A percentile compares a stretch with the other conserved stretches of the same genome.
These are phyloP conservation scores for Casuarina glauca DNA, from an alignment of 306 rosid genomes.

Conservation along the genomic window DNA sequence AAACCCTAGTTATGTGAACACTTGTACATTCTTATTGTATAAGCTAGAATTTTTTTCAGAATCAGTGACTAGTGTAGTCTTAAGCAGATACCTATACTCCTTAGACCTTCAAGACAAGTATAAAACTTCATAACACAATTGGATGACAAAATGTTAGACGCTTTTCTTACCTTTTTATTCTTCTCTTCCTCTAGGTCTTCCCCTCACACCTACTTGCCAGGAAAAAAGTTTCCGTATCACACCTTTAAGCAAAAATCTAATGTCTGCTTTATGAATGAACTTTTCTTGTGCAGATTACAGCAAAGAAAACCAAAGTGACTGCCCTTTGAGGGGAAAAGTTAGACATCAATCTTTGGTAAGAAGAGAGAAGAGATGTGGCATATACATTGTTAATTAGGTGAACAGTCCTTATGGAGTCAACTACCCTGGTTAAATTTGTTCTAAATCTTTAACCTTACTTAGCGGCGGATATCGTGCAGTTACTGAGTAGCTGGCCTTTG, in stretches of 20 bases:
- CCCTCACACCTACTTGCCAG: not conserved
- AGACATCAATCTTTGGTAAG: not conserved
- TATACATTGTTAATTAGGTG: not conserved
- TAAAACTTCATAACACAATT: not conserved
- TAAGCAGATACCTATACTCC: not conserved
- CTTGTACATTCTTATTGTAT: not conserved
- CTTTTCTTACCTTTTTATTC: conserved; percentile 8
- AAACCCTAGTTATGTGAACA: conserved; percentile 15
- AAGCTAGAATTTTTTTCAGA: not conserved
- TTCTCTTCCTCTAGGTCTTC: conserved; percentile 8
- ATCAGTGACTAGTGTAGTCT: conserved; percentile 7
- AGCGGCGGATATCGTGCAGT: not conserved
- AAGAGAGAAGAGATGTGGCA: not conserved
- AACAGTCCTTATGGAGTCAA: not conserved
- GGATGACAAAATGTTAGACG: conserved; percentile 20
- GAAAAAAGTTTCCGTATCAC: not conserved
- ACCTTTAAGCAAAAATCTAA: conserved; percentile 22
- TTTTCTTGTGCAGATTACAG: conserved; percentile 13
- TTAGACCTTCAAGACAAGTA: conserved; percentile 2
- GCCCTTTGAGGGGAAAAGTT: conserved; percentile 2
- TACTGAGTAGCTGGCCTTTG: not conserved
- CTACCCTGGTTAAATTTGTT: not conserved
- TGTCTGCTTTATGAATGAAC: conserved; percentile 24
- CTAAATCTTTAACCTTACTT: not conserved
- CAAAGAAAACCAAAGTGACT: not conserved